Evolutionary conservation across 177 flowering plant species (phyloP), one percentile per base, ranked within the genome.

Genomic region (Vitis hybrid): DNA sequence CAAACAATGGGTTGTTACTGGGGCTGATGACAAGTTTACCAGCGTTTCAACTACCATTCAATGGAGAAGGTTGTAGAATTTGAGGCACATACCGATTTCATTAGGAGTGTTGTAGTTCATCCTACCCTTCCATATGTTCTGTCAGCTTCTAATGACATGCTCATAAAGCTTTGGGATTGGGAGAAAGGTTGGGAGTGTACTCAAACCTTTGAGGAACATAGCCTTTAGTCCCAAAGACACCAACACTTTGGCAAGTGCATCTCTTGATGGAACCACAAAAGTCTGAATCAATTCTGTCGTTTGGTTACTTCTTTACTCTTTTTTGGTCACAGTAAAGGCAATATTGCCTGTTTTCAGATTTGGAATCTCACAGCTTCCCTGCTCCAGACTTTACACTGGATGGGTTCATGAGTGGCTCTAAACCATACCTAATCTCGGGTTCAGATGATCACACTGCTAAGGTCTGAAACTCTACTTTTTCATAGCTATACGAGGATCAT

Each of bases 401-500:
- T 59, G 71, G 29, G 10, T 62, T 48, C 70, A 82, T 87, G 15
- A 58, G 50, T 8, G 70, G 62, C 5, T 57, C 66, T 11, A 66
- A 72, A 48, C 61, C 49, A 4, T 72, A 66, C n/a, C 51, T 72
- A 7, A 13, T 72, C 31, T 59, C 59, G 7, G 75, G 75, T 51
- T 67, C 75, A 20, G 75, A 72, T 60, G 75, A 72, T 39, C 62
- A 58, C 31, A 64, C 74, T 10, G 69, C 60, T 56, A 71, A 65
- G 64, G 69, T 70, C 19, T 62, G 65, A 14, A 12, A 13, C 33
- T 31, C 22, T 9, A 19, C n/a, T 0, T 33, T 33, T 33, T 33
- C 45, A 33, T 33, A 33, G 1, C 7, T 33, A 33, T 5, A 33
- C 0, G 45, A 5, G 45, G 45, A 6, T 33, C 45, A 33, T 22